A percentile compares a stretch with the other conserved stretches of the same genome.
These are phyloP conservation scores for Sclerotinia sclerotiorum DNA, from an alignment of 2,329 filamentous ascomycete genomes.

Conservation along the genomic window DNA sequence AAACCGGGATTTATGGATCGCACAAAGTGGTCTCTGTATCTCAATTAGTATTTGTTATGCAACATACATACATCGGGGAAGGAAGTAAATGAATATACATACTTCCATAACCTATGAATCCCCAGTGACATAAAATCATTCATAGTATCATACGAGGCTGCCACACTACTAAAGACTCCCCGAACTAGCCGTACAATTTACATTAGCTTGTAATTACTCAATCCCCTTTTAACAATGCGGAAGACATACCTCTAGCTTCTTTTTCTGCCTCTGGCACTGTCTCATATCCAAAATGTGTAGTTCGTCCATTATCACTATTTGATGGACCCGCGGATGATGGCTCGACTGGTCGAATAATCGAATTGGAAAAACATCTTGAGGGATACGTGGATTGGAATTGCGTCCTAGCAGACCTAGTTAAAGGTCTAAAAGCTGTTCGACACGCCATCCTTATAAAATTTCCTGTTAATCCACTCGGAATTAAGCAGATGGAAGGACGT, in stretches of 20 bases:
- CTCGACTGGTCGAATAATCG: slow-evolving; percentile 26
- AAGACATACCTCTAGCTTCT: slow-evolving; percentile 38
- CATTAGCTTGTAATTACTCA: slow-evolving; percentile 3
- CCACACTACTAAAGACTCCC: slow-evolving; percentile 91
- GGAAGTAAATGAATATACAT: slow-evolving; percentile 40
- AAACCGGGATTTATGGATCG: slow-evolving; percentile 73
- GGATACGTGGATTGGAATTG: slow-evolving; percentile 23
- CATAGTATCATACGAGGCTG: slow-evolving; percentile 88
- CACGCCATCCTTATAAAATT: slow-evolving; percentile 29
- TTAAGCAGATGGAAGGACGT: background rate
- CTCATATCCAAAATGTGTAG: slow-evolving; percentile 42
- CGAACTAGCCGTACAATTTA: slow-evolving; percentile 43
- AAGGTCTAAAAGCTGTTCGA: slow-evolving; percentile 31
- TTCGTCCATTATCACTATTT: slow-evolving; percentile 34
- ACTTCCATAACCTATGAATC: slow-evolving; percentile 93
- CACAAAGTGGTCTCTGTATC: slow-evolving; percentile 79
- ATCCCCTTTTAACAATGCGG: too few species aligned
- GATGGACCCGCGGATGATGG: slow-evolving; percentile 27
- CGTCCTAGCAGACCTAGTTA: slow-evolving; percentile 28
- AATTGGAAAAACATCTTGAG: slow-evolving; percentile 27
- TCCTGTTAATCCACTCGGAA: background rate
- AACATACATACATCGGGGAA: background rate
- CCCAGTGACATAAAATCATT: slow-evolving; percentile 99
- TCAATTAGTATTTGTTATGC: background rate
- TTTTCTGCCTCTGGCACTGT: slow-evolving; percentile 42